Evolutionary conservation across 495 filamentous ascomycete species (phyloP).

Genomic region (Tuber umbilicatum): DNA sequence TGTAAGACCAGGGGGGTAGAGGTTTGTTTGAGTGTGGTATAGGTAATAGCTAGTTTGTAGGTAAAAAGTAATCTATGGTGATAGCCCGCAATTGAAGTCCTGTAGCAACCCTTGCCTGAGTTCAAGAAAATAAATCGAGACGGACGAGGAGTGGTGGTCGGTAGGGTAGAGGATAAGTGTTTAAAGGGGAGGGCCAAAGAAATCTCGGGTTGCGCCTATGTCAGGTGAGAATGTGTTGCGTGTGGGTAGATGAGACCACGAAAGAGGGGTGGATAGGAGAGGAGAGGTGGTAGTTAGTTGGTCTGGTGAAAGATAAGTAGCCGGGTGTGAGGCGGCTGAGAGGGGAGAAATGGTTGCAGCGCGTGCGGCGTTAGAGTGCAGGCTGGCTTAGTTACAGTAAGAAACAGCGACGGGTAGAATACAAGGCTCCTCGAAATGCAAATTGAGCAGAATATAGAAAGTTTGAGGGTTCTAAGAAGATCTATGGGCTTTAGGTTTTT

Average conservation of each 20-base stretch:
- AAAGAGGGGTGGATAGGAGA: constrained; percentile 28
- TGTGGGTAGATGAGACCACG: constrained; percentile 25
- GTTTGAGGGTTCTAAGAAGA: background rate
- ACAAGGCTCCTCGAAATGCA: background rate
- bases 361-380: constrained; percentile 18
- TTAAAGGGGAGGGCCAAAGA: constrained; percentile 20
- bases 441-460: background rate
- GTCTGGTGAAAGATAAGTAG: background rate
- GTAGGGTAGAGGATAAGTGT: background rate
- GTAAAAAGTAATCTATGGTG: background rate
- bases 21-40: background rate
- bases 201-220: constrained; percentile 26
- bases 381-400: constrained; percentile 16
- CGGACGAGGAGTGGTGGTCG: background rate
- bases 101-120: background rate
- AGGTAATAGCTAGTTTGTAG: background rate
- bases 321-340: constrained; percentile 1
- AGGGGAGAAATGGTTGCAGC: constrained; percentile 20
- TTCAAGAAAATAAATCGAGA: background rate
- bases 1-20: background rate
- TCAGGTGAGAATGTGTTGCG: constrained; percentile 30
- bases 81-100: background rate
- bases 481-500: background rate
- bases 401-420: background rate
- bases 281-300: background rate